Base-by-base conservation (phyloP, 768 basidiomycete genomes). In the Hypsizygus marmoreus region DNA sequence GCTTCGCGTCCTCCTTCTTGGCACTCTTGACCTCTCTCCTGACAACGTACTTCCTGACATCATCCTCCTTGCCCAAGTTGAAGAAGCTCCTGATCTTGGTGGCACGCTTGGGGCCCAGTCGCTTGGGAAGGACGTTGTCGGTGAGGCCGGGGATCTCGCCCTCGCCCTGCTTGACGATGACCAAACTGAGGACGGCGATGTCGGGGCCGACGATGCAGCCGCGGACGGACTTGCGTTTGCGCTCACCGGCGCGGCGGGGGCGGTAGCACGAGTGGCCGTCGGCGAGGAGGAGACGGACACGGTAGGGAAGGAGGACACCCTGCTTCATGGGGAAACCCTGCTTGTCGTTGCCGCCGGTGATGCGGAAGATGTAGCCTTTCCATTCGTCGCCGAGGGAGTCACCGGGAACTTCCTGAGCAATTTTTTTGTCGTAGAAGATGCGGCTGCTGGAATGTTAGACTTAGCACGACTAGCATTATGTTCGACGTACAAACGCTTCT, bases 301-400 rank as follows among this genome's bases (percentile, higher is more conserved):
- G 94, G 76, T 91, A 67, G 48, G 91, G 91, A 61, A 95, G 81
- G 51, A 98, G 88, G 57, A 97, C 90, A 75, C 95, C 95, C 76
- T 99, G 95, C 74, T 98, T 98, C 93, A 97, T 97, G 37, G 94
- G 93, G 81, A 97, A 95, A 64, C 94, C 93, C 69, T 95, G 91
- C 76, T 93, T 92, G 84, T 97, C 94, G 79, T 97, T 97, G 54
- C 95, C 92, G 61, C 95, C 95, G 23, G 91, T 95, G 76, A 99
- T 90, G 61, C 93, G 87, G 80, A 97, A 83, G 68, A 97, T 73
- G 76, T 97, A 97, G 47, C 95, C 95, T 69, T 90, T 91, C 81
- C 84, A 98, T 77, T 98, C 95, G 66, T 95, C 89, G 59, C 95
- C 93, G 57, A 97, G 71, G 43, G 85, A 68, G 75, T 97, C 94